Evolutionary conservation across 192 early-diverging fungal genomes (phyloP), one percentile per base, ranked within the genome.

Genomic region (Gorgonomyces haynaldii): DNA sequence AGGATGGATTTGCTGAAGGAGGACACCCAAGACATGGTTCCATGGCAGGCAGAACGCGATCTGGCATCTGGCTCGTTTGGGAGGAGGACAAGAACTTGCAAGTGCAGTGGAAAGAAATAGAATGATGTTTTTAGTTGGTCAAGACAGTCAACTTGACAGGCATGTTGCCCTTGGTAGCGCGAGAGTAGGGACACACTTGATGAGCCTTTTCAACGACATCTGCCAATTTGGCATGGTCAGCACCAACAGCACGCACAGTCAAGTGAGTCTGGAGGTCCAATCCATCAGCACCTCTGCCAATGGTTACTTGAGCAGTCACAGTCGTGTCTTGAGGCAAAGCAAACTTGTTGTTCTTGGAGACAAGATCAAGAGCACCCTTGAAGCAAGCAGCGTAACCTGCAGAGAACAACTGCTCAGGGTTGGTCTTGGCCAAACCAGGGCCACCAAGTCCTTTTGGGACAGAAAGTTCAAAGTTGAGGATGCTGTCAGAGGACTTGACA

Each of bases 311-410:
- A 28, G 38, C 38, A 10, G 39, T 53, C 9, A 61, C 51, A n/a
- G 53, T 59, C 1, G 67, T 32, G n/a, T 53, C 56, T 15, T 38
- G 31, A 7, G 58, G 58, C n/a, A 70, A 30, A 13, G 31, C 31
- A 20, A 62, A 27, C 42, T 62, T 62, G 30, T 43, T 36, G 4
- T 35, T 21, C 21, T 52, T 48, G 12, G 58, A 59, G 32, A 59
- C 62, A 30, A 53, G 58, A 24, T 59, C 26, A 15, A 70, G 36
- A 15, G 67, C 67, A 1, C 59, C 62, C 26, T 63, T 25, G 46
- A 70, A 70, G 42, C 67, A 70, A 23, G 63, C 31, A 9, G 62
- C 43, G 50, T 70, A 70, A 1, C 67, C 66, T 56, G 35, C 28
- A 49, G 31, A 6, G 17, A 49, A 49, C 3, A 49, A 16, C 21